Conservation (phyloP, 1,284 basidiomycete species). For the Golubevia pallescens region DNA sequence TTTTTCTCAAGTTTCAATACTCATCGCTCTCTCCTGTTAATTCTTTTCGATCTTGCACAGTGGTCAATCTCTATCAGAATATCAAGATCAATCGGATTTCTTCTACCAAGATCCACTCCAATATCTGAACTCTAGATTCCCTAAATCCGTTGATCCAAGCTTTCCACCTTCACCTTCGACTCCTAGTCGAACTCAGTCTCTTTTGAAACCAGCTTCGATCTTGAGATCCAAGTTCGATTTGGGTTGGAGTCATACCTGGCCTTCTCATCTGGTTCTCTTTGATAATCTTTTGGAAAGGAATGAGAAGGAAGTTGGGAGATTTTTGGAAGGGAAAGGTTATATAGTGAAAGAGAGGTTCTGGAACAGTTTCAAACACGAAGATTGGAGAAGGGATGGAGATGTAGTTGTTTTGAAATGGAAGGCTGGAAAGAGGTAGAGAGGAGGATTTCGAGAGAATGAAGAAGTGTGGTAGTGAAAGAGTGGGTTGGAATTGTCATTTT, state of each 20-base stretch:
- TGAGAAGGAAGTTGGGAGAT: constrained; percentile 64
- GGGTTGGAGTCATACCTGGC: constrained; percentile 77
- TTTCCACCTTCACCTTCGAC: constrained; percentile 75
- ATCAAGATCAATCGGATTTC: constrained; percentile 80
- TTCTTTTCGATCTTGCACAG: constrained; percentile 61
- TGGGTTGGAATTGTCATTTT: too few species aligned
- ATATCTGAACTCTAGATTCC: constrained; percentile 76
- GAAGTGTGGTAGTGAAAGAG: too few species aligned
- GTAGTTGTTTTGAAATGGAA: constrained; percentile 73
- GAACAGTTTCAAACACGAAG: constrained; percentile 79
- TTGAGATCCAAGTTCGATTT: constrained; percentile 18
- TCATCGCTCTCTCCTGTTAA: constrained; percentile 1
- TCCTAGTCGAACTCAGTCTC: constrained; percentile 66
- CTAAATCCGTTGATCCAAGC: constrained; percentile 69
- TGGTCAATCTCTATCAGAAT: constrained; percentile 69
- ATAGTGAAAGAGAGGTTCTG: constrained; percentile 72
- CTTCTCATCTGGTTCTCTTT: constrained; percentile 79
- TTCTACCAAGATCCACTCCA: constrained; percentile 78
- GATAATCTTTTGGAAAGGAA: constrained; percentile 72
- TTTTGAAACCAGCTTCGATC: constrained; percentile 63
- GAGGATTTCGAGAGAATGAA: too few species aligned
- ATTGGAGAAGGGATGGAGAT: constrained; percentile 74
- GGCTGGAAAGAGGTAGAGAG: too few species aligned
- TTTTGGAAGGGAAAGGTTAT: constrained; percentile 74
- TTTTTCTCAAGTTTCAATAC: constrained; percentile 8